Base-by-base conservation (phyloP, 1,284 basidiomycete species). In the Pseudozyma pruni region DNA sequence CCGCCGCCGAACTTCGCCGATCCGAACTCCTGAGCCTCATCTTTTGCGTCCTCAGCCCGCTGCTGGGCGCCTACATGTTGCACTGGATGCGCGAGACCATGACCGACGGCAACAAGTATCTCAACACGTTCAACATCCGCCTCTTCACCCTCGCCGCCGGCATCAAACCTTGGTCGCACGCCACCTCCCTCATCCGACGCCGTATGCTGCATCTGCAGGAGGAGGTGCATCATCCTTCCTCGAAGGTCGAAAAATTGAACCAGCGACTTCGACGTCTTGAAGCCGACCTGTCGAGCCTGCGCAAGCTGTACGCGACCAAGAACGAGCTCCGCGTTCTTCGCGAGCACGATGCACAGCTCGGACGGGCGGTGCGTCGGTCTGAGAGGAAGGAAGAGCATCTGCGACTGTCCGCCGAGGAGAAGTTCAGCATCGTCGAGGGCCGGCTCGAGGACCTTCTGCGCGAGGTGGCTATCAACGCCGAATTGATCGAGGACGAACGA, bases 121-220 rank as follows among this genome's bases (percentile, higher is more conserved):
- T 79, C 61, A 84, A 83, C 56, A 67, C 61, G 10, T 80, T 78
- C 60, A 74, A 81, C 63, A 79, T 83, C 33, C 72, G 79, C 8
- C 64, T 84, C 22, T 84, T 83, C 49, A 74, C 70, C 31, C 52
- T 83, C 35, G 82, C 83, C 16, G 79, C 81, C 4, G 78, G 79
- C 14, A 75, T 84, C 54, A 83, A 83, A 60, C 83, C 83, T 2
- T 75, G 76, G 63, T 62, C 72, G 22, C 79, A 75, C 53, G 67
- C 60, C 35, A 59, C 67, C 38, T 43, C 29, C 19, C 63, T 74
- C n/a, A 31, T 77, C 14, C 54, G 61, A 14, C 62, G 76, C 43
- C 51, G 81, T 8, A 64, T 76, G 45, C 53, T 82, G 23, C 72
- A 79, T 46, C 62, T 82, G 9, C 81, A 82, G 31, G 74, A 79